Conservation (phyloP, 1,284 basidiomycete species). For the Porogramme epimiltina region DNA sequence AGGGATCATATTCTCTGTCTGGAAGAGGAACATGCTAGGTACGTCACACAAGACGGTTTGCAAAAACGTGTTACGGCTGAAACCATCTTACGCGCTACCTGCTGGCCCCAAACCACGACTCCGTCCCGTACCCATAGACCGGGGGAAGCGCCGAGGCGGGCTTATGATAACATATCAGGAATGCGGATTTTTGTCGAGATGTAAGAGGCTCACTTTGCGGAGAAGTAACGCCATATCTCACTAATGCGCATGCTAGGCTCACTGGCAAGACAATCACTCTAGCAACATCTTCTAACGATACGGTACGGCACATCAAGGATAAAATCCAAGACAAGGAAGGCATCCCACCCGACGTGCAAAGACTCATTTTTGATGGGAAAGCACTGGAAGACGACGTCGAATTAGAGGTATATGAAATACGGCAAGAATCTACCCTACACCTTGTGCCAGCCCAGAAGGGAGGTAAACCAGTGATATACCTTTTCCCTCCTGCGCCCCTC, state of each 20-base stretch:
- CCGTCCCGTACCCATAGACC: background rate
- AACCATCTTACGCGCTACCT: no score
- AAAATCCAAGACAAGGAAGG: background rate
- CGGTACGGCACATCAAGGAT: no score
- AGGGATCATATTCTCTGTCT: no score
- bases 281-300: no score
- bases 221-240: no score
- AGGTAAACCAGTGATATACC: constrained; percentile 2
- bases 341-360: background rate
- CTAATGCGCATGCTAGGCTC: no score
- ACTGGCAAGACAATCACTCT: no score
- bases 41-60: no score
- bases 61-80: no score
- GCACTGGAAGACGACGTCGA: background rate
- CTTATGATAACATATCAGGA: no score
- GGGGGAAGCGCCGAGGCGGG: background rate
- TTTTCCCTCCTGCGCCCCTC: background rate
- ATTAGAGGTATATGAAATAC: background rate
- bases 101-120: no score
- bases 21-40: no score
- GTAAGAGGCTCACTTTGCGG: background rate
- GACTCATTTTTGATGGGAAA: background rate
- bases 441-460: background rate
- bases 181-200: background rate
- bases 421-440: background rate